Evolutionary conservation across 306 rosid genomes (phyloP).

Genomic region (Fragaria ananassa): DNA sequence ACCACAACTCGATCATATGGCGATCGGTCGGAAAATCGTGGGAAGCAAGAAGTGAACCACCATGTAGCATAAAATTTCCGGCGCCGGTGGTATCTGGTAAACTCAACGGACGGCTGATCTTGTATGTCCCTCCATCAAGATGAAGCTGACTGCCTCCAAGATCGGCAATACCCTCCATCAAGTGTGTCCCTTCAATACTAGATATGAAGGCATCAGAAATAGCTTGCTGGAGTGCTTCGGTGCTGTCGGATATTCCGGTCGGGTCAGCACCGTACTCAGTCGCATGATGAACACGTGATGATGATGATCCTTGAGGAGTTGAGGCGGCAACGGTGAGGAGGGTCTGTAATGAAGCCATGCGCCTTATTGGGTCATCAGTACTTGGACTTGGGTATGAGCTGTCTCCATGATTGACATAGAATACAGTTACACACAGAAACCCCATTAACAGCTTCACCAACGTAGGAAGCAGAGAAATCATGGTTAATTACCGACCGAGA

Average conservation of each 20-base stretch:
- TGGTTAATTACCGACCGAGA: background rate
- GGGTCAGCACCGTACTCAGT: slow-evolving; percentile 44
- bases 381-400: slow-evolving; percentile 25
- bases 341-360: slow-evolving; percentile 8
- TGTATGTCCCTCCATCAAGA: slow-evolving; percentile 47
- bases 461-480: no score
- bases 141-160: slow-evolving; percentile 40
- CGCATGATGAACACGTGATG: slow-evolving; percentile 36
- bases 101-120: slow-evolving; percentile 36
- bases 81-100: slow-evolving; percentile 22
- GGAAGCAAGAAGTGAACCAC: slow-evolving; percentile 41
- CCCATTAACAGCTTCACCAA: background rate
- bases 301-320: background rate
- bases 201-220: slow-evolving; percentile 25
- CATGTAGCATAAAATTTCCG: slow-evolving; percentile 42
- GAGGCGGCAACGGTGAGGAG: background rate
- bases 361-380: slow-evolving; percentile 10
- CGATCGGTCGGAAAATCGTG: slow-evolving; percentile 27
- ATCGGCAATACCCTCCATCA: slow-evolving; percentile 36
- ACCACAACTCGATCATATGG: slow-evolving; percentile 37
- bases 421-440: background rate
- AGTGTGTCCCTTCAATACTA: slow-evolving; percentile 8
- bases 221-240: slow-evolving; percentile 38
- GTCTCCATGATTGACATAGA: slow-evolving; percentile 2
- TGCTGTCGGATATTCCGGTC: slow-evolving; percentile 38